Evolutionary conservation across 768 basidiomycete genomes (phyloP), one percentile per base, ranked within the genome.

Genomic region (Pholiota conissans): DNA sequence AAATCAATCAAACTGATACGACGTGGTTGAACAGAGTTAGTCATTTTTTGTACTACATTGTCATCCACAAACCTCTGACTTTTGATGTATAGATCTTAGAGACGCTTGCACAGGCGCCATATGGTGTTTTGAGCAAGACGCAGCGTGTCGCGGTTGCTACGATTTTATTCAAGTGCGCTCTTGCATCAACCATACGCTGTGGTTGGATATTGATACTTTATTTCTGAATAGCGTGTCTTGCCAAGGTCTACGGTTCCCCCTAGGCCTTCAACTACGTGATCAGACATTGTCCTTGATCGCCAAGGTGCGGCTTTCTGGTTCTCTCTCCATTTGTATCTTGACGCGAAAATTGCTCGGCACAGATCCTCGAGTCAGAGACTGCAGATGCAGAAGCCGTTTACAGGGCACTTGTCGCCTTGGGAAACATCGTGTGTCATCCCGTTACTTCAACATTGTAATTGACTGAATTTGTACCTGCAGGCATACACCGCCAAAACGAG

Each of bases 91-190:
- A 92, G 86, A 76, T 91, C 34, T 73, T 92, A 22, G 78, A 78
- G 48, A 73, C 75, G 27, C 63, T 93, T 51, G 65, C 69, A 26
- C 75, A 81, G 40, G 79, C 74, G 5, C 77, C 83, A 0, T 87
- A 85, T 56, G 68, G 74, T 18, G 71, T 75, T 3, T 72, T 92
- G 64, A 83, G 80, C 35, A 95, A 91, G 71, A 74, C 78, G 3
- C 89, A 89, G 49, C 83, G 91, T 28, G 78, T 93, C 3, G 90
- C 93, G 0, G 67, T 95, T 47, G 86, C 90, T 3, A 95, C 95
- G 0, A 74, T 95, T 32, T 71, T 91, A 29, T 87, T 98, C 74
- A 98, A 98, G 96, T 98, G 63, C 65, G 90, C 79, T 46, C 22
- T 18, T 5, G 46, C 30, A 13, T 14, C n/a, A 13, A 8, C 14